These are phyloP conservation scores for Agarophyton chilense DNA, from an alignment of 23 red algal genomes.

Conservation along the genomic window DNA sequence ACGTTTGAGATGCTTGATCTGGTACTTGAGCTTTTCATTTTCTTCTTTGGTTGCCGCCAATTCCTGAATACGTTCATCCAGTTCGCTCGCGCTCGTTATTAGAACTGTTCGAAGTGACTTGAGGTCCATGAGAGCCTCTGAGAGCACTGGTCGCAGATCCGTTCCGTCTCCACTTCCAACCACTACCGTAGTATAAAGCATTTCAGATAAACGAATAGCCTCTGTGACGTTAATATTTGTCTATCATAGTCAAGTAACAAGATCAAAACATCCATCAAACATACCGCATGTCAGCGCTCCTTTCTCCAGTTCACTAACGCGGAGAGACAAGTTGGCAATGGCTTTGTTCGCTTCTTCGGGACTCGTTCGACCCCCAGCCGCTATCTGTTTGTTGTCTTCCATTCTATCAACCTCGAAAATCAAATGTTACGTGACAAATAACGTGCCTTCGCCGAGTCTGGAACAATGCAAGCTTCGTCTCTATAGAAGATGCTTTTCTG, in stretches of 20 bases:
- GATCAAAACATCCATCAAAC: not conserved
- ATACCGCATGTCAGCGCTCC: slow-evolving; percentile 13
- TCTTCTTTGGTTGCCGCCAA: slow-evolving; percentile 9
- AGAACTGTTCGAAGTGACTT: slow-evolving; percentile 38
- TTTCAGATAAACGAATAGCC: not conserved
- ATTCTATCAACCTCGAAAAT: no score
- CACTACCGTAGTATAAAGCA: not conserved
- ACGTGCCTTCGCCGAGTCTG: not conserved
- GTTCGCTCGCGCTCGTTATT: slow-evolving; percentile 34
- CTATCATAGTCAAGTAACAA: no score
- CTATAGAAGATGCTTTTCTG: no score
- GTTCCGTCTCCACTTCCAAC: slow-evolving; percentile 3
- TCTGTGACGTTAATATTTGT: not conserved
- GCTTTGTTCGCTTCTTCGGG: slow-evolving; percentile 31
- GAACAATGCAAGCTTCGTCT: no score
- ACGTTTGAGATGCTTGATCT: slow-evolving; percentile 55
- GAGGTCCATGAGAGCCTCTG: not conserved
- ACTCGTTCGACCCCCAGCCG: not conserved
- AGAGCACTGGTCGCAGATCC: slow-evolving; percentile 25
- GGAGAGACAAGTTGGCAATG: slow-evolving; percentile 19
- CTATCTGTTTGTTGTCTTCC: slow-evolving; percentile 5
- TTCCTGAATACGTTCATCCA: slow-evolving; percentile 38
- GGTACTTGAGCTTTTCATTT: slow-evolving; percentile 66
- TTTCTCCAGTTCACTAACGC: slow-evolving; percentile 31
- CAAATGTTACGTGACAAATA: not conserved